Evolutionary conservation across 2,329 filamentous ascomycete genomes (phyloP), one percentile per base, ranked within the genome.

Genomic region (Madurella mycetomatis): DNA sequence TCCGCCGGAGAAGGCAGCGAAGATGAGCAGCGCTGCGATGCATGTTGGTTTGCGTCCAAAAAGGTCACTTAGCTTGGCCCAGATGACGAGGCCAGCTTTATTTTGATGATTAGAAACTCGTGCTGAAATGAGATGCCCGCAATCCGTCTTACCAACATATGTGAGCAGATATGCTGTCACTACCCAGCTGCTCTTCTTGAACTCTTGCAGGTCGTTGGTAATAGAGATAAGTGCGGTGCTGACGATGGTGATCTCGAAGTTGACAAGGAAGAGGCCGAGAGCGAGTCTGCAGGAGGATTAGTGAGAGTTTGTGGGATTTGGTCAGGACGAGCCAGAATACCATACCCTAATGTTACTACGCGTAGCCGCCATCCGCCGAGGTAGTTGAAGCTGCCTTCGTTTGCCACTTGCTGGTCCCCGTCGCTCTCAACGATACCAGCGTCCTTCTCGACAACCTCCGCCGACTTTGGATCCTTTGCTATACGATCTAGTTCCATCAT

Each of bases 161-260:
- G 74, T 75, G 18, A 80, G 64, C 9, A 79, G 65, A 60, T 79
- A 80, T 1, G 73, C 63, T 0, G 74, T 76, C 12, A 79, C 72
- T 4, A 81, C 67, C 77, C 77, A 78, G 39, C 65, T 66, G n/a
- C 65, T 62, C 41, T 67, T 59, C 8, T 67, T 60, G 40, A 73
- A 74, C 8, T 68, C 69, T 9, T 65, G 52, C 4, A 77, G 65
- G 4, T 67, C 63, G 43, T 71, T 68, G 2, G 67, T 70, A 39
- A 78, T 78, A 18, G 73, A 72, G 0, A 78, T 71, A 0, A 80
- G 65, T 7, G 76, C 72, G 0, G 77, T 79, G 64, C 72, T 75
- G 16, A 80, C 75, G 30, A 79, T 79, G 4, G 76, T 77, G 9
- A 71, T 76, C 55, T 80, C 77, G 3, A 77, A 64, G 0, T 71